These are phyloP conservation scores for Chlorociboria aeruginascens DNA, from an alignment of 495 filamentous ascomycete genomes.

Conservation along the genomic window DNA sequence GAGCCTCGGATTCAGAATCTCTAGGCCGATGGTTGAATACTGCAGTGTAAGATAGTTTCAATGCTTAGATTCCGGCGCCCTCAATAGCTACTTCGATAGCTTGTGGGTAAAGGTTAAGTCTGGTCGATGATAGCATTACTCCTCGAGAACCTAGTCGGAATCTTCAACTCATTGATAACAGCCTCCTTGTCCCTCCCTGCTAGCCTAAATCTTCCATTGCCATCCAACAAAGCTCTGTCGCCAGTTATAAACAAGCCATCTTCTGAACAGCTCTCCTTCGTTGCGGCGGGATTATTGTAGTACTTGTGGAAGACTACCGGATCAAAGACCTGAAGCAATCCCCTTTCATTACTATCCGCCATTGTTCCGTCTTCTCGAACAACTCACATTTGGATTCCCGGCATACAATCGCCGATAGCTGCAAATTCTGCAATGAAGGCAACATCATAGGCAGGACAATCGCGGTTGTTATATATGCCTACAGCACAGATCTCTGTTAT, in stretches of 20 bases:
- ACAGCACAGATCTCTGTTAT: constrained; percentile 46
- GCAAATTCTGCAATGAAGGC: constrained; percentile 69
- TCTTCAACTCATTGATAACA: constrained; percentile 30
- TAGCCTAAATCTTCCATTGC: constrained; percentile 48
- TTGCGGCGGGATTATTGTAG: constrained; percentile 52
- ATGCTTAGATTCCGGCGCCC: constrained; percentile 21
- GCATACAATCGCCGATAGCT: constrained; percentile 30
- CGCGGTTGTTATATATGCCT: constrained; percentile 22
- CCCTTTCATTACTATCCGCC: constrained; percentile 29
- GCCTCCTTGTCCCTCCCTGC: constrained; percentile 77
- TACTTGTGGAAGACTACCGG: constrained; percentile 67
- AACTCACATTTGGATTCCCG: constrained; percentile 27
- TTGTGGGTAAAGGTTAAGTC: constrained; percentile 29
- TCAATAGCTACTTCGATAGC: constrained; percentile 35
- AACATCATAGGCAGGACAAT: constrained; percentile 63
- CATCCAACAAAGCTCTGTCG: constrained; percentile 45
- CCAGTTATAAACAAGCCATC: constrained; percentile 82
- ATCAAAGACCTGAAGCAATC: constrained; percentile 67
- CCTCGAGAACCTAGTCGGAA: too few species aligned
- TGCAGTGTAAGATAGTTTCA: background rate
- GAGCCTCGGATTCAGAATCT: constrained; percentile 23
- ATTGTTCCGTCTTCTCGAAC: constrained; percentile 24
- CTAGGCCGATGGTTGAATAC: constrained; percentile 22
- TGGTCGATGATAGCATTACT: too few species aligned
- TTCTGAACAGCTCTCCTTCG: constrained; percentile 46